Percentiles rank a stretch among this genome's conserved stretches.
phyloP scores from a whole-genome alignment of 2,329 filamentous ascomycete genomes.

The Penicillium sp. region DNA sequence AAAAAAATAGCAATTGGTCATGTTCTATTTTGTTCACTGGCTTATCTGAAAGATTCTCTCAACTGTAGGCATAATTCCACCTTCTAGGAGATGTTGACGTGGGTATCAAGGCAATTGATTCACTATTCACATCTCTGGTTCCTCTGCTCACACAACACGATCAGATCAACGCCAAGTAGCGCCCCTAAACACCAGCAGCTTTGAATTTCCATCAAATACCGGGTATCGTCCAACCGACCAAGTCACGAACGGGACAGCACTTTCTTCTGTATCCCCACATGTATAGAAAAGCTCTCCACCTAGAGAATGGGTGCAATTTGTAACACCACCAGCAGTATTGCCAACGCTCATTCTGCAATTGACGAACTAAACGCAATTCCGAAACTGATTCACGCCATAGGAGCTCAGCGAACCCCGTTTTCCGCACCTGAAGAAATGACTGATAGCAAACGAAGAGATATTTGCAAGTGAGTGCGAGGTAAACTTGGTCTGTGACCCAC shows the following conservation, averaged over 20 bases:
- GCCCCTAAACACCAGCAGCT: too few relatives aligned
- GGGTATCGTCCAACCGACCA: background rate
- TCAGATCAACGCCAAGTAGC: too few relatives aligned
- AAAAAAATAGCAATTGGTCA: background rate
- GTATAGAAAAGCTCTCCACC: background rate
- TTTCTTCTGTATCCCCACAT: background rate
- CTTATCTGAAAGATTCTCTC: background rate
- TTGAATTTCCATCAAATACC: background rate
- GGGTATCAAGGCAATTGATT: background rate
- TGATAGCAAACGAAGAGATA: background rate
- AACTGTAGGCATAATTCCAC: background rate
- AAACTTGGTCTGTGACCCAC: background rate
- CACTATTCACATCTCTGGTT: too few relatives aligned
- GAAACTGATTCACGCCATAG: background rate
- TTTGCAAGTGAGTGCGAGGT: background rate
- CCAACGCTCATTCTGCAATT: background rate
- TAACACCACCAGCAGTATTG: constrained; percentile 1
- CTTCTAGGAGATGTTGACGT: too few relatives aligned
- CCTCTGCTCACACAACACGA: background rate
- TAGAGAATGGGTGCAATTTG: background rate
- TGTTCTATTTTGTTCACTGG: background rate
- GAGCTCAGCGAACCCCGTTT: background rate
- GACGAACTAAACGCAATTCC: background rate
- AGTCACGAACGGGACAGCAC: background rate
- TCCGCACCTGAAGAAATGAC: background rate